Percentiles rank a stretch among this genome's conserved stretches.
Conservation (phyloP, 768 basidiomycete genomes). For the Phaffia australis region DNA sequence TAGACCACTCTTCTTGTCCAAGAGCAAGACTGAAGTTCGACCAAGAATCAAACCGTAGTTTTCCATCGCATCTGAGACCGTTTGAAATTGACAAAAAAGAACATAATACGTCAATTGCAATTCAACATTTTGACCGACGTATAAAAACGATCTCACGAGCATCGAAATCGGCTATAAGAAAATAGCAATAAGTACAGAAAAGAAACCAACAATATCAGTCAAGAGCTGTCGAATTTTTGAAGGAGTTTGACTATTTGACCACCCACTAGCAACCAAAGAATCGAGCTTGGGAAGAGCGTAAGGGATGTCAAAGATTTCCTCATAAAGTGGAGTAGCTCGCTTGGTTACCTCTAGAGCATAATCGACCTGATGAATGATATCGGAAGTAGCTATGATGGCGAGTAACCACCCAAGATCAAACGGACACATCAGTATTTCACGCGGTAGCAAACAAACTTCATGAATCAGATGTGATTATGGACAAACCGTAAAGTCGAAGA, state of each 20-base stretch:
- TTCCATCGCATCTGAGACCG: slow-evolving; percentile 6
- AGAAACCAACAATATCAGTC: too few species aligned
- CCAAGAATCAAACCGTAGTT: slow-evolving; percentile 68
- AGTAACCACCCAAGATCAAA: neutral
- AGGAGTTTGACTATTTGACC: too few species aligned
- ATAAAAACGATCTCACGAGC: too few species aligned
- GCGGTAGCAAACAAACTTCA: too few species aligned
- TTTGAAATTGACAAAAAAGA: neutral
- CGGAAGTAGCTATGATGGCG: slow-evolving; percentile 53
- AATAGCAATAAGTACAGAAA: too few species aligned
- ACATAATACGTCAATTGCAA: too few species aligned
- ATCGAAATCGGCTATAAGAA: too few species aligned
- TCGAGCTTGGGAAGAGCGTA: slow-evolving; percentile 92
- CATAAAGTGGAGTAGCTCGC: slow-evolving; percentile 71
- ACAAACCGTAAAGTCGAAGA: slow-evolving; percentile 66
- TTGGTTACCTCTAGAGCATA: slow-evolving; percentile 75
- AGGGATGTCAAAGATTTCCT: slow-evolving; percentile 79
- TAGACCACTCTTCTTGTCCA: slow-evolving; percentile 65
- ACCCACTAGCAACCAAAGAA: slow-evolving; percentile 59
- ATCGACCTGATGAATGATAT: slow-evolving; percentile 68
- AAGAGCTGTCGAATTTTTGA: too few species aligned
- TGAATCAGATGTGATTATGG: neutral
- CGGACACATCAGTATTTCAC: neutral
- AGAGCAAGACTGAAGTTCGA: slow-evolving; percentile 64
- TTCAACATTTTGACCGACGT: too few species aligned